Base-by-base conservation (phyloP, 2,329 filamentous ascomycete species). In the Penicillium sp. region DNA sequence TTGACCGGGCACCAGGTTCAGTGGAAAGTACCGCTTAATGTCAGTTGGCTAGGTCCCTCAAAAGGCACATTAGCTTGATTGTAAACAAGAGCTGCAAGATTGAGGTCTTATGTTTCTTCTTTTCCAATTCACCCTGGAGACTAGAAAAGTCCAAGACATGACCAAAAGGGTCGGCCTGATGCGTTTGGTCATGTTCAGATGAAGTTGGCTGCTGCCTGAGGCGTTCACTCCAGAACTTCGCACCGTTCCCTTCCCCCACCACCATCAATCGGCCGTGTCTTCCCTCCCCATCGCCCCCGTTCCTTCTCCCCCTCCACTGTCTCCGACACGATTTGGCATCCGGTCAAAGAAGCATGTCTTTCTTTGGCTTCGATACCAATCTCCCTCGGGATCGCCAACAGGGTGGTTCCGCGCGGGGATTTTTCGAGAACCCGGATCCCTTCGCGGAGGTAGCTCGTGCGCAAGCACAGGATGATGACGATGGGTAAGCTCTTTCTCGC, bases 401-500 rank as follows among this genome's bases (percentile, higher is more conserved):
- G 18, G 86, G 60, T 49, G 48, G 49, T 72, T 76, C 60, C 76
- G 82, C 86, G 45, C 89, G 90, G 61, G 73, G 72, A 39, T 73
- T 75, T 64, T 97, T 97, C 72, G 84, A 89, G 60, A 85, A 90
- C 51, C 80, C 86, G 59, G 90, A 98, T 70, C 89, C 91, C 35
- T 97, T 97, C 70, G 89, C 88, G 56, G 84, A 86, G 49, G 81
- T 96, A 48, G 84, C 86, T 49, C 77, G 77, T 60, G 78, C 70
- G 45, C 65, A 74, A 61, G 68, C 72, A 56, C 68, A 76, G 43
- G 77, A 79, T 50, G 79, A 85, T 50, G 81, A 84, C 58, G 79
- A 84, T 65, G 76, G 73, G 76, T 82, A 74, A 66, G 76, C 67
- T 37, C 39, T 70, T 71, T 12, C 42, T 3, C 12, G 2, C 8